Evolutionary conservation across 148 eudicot species (phyloP).

Genomic region (Fagopyrum tataricum): DNA sequence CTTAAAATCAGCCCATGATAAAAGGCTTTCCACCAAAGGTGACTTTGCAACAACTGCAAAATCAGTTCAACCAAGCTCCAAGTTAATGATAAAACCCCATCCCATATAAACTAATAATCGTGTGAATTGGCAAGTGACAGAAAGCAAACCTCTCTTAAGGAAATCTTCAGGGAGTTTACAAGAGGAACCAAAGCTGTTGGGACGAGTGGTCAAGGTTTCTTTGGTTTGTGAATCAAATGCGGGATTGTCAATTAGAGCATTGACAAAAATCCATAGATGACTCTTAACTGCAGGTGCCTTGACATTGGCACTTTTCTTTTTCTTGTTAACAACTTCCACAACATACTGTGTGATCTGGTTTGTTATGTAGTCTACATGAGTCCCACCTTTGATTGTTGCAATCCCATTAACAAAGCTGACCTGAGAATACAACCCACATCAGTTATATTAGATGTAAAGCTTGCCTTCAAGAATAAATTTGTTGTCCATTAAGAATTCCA

Average conservation of each 20-base stretch:
- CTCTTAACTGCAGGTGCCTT: conserved; percentile 72
- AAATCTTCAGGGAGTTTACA: conserved; percentile 68
- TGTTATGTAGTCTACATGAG: conserved; percentile 87
- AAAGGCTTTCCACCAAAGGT: conserved; percentile 56
- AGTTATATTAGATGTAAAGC: neutral
- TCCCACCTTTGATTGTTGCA: conserved; percentile 88
- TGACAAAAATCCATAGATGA: conserved; percentile 90
- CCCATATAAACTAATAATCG: neutral
- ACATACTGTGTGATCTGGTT: conserved; percentile 55
- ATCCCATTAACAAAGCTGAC: conserved; percentile 93
- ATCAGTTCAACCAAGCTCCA: neutral
- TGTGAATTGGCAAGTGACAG: neutral
- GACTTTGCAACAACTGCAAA: conserved; percentile 39
- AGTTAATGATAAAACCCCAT: neutral
- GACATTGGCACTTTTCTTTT: conserved; percentile 55
- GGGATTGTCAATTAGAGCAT: conserved; percentile 94
- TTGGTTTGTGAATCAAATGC: conserved; percentile 98
- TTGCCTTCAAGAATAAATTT: neutral
- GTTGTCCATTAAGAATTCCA: neutral
- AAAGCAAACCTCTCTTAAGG: conserved; percentile 61
- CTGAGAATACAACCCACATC: conserved; percentile 25
- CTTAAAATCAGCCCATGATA: conserved; percentile 77
- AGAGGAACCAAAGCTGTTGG: conserved; percentile 70
- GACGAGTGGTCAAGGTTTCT: conserved; percentile 76
- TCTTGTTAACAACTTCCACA: conserved; percentile 22